Base-by-base conservation (phyloP, 805 yeast species). In the Danielia oregonensis region DNA sequence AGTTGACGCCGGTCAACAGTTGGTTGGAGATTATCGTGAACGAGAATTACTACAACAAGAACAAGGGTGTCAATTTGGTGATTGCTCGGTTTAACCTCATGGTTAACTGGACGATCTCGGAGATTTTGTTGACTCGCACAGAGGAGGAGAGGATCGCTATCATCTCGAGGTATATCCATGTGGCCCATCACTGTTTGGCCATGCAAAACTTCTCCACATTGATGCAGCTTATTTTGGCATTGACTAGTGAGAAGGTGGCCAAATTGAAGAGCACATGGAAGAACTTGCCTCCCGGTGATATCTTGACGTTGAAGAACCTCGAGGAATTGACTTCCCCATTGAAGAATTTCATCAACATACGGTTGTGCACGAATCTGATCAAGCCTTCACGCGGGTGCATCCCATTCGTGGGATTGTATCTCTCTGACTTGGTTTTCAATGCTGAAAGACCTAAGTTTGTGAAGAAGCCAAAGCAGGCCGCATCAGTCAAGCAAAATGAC, bases 31-130 rank as follows among this genome's bases (percentile, higher is more conserved):
- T 86, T 22, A 65, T 89, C 35, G 73, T 79, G 15, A 76, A 78
- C 55, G 73, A 76, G 47, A 55, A 54, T 17, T 66, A 65, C 44
- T 65, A 56, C 43, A 63, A 65, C 47, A 54, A 63, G 21, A 59
- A 74, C 52, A 56, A 80, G n/a, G 96, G 97, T 0, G 79, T 88
- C 24, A 86, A 86, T 43, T 62, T 91, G 30, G 87, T 86, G 9
- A 79, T 87, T 25, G 73, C 94, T 0, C 68, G 98, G 40, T 93
- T 89, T 68, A 89, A 91, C 53, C 63, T 91, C 39, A 80, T 86
- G 65, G 89, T 86, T 5, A 86, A 86, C 49, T 91, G 97, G 97
- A 79, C 89, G 26, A 78, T 86, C 22, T 86, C 96, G 0, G 96
- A 91, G 62, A 76, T 93, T 36, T 57, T 87, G 11, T 63, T 91